phyloP scores from a whole-genome alignment of 768 basidiomycete genomes.

The Pulveroboletus frians region DNA sequence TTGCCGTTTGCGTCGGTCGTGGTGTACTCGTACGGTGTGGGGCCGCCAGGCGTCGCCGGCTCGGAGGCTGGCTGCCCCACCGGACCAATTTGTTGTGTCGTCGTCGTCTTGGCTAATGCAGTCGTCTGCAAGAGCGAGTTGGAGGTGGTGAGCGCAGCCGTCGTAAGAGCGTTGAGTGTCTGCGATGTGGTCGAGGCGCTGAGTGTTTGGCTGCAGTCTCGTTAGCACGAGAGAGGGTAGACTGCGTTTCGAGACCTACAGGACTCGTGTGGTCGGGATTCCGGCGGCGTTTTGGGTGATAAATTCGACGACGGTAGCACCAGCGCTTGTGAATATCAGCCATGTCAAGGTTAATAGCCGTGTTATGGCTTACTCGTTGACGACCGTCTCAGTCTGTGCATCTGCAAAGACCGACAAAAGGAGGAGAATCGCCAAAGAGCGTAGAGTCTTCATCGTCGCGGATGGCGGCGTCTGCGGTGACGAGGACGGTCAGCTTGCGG shows the following conservation, averaged over 20 bases:
- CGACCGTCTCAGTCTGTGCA: constrained; percentile 46
- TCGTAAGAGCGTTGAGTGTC: background rate
- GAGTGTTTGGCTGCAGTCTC: constrained; percentile 11
- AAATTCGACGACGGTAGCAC: constrained; percentile 49
- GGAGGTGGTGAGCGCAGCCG: constrained; percentile 14
- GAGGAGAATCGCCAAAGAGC: constrained; percentile 12
- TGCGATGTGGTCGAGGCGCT: constrained; percentile 6
- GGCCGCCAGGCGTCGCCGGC: constrained; percentile 37
- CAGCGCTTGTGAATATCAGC: constrained; percentile 34
- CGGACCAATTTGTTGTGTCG: constrained; percentile 28
- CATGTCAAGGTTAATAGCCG: background rate
- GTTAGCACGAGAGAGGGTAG: constrained; percentile 5
- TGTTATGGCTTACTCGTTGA: constrained; percentile 41
- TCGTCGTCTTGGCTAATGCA: constrained; percentile 14
- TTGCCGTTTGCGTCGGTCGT: constrained; percentile 36
- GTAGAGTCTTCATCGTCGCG: constrained; percentile 16
- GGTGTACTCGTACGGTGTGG: constrained; percentile 48
- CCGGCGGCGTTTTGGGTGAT: constrained; percentile 39
- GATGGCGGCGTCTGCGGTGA: constrained; percentile 1
- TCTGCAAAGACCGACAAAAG: constrained; percentile 17
- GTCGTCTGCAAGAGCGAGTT: constrained; percentile 16
- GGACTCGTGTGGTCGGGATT: constrained; percentile 35
- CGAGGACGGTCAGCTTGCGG: background rate
- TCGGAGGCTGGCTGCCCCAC: constrained; percentile 50
- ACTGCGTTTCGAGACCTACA: constrained; percentile 33